Base-by-base conservation (phyloP, 2,329 filamentous ascomycete species). In the Chaetomium sp. region DNA sequence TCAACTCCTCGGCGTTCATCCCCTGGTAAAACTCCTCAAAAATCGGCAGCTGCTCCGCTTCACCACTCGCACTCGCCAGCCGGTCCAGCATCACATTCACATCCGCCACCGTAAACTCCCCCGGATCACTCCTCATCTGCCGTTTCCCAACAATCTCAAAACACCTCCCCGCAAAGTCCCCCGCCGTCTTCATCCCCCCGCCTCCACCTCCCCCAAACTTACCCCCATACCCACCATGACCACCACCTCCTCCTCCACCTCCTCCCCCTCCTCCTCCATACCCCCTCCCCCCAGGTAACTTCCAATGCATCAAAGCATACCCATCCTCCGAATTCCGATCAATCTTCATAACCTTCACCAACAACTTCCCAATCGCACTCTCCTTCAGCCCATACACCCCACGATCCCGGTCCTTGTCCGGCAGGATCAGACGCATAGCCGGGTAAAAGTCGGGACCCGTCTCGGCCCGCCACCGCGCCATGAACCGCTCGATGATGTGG, bases 371-470 rank as follows among this genome's bases (percentile, higher is more conserved):
- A 57, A 99, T 91, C 5, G 86, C 82, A 68, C 87, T 91, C 74
- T 99, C 94, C 68, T 97, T 97, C 42, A 99, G 76, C 0, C 92
- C 90, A 66, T 97, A 99, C 76, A 96, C 91, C 14, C 88, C 87
- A 48, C 94, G 83, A 66, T 97, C 91, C 41, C 91, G 84, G 67
- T 99, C 94, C 68, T 95, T 95, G 65, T 95, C 90, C 0, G 92
- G 91, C 3, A 96, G 78, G 55, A 97, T 96, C 47, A 99, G 80
- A 19, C 94, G 85, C 70, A 99, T 81, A 1, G 90, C 92, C 0
- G 94, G 94, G 67, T 94, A 97, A 65, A 99, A 89, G 70, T 99
- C 94, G 63, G 89, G 76, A 33, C 94, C 94, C 27, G 96, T 91
- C 59, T 96, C 86, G 54, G 84, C 83, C 41, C 91, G 83, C 94